A percentile compares a stretch with the other conserved stretches of the same genome.
These are phyloP conservation scores for Byssoonygena ceratinophila DNA, from an alignment of 2,329 filamentous ascomycete genomes.

Conservation along the genomic window DNA sequence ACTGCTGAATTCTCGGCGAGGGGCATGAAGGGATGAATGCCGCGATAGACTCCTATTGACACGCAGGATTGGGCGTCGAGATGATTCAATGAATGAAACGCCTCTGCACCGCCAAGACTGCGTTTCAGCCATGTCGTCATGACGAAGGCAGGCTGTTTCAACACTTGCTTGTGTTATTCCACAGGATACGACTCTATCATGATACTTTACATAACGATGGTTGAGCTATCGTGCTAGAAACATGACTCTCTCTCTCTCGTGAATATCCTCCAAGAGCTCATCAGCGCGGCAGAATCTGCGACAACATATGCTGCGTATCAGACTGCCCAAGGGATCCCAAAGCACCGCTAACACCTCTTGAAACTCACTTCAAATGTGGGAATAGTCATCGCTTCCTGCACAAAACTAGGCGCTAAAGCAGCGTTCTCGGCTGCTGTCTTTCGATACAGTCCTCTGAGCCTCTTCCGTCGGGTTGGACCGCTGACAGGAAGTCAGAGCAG, in stretches of 20 bases:
- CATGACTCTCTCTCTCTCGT: too few species aligned
- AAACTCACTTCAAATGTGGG: neutral
- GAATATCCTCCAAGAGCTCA: too few species aligned
- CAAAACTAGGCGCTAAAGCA: too few species aligned
- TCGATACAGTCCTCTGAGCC: too few species aligned
- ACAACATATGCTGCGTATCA: neutral
- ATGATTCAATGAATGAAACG: conserved; percentile 5
- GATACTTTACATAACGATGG: neutral
- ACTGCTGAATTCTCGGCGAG: neutral
- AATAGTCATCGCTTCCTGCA: neutral
- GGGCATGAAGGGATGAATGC: too few species aligned
- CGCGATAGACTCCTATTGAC: neutral
- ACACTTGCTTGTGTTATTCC: neutral
- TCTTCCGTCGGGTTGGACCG: too few species aligned
- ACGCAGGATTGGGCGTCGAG: neutral
- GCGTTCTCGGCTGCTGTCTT: too few species aligned
- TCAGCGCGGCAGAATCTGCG: too few species aligned
- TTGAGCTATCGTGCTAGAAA: too few species aligned
- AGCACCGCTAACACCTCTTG: neutral
- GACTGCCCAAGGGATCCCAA: neutral
- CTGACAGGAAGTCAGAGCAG: too few species aligned
- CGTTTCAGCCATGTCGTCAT: conserved; percentile 12
- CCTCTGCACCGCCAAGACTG: neutral
- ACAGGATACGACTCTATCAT: neutral
- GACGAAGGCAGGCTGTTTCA: neutral